These are phyloP conservation scores for Trichoderma afroharzianum DNA, from an alignment of 2,329 filamentous ascomycete species.

Conservation along the genomic window DNA sequence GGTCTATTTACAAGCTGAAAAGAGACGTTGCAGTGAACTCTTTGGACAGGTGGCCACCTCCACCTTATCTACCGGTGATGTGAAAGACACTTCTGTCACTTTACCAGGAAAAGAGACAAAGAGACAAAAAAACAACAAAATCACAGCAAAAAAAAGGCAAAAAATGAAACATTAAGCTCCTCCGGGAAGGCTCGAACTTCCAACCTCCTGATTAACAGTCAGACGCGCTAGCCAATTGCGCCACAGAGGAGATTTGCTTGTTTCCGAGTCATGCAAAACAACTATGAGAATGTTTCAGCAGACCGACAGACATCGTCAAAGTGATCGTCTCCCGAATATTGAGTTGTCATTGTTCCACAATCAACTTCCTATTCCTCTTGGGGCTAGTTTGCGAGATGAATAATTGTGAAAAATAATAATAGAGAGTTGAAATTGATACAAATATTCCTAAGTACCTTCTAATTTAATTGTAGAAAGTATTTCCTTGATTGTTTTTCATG, in stretches of 20 bases:
- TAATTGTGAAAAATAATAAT: background rate
- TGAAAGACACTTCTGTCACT: background rate
- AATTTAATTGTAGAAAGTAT: background rate
- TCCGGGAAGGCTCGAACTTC: conserved; percentile 21
- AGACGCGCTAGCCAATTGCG: conserved; percentile 56
- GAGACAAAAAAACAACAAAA: background rate
- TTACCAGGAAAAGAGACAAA: background rate
- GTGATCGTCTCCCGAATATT: background rate
- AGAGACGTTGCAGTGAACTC: background rate
- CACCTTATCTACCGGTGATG: too few relatives aligned
- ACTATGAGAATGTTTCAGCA: background rate
- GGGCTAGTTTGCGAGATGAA: background rate
- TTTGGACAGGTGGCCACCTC: too few relatives aligned
- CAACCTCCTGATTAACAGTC: conserved; percentile 46
- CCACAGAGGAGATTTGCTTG: conserved; percentile 35
- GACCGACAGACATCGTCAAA: background rate
- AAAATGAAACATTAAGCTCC: background rate
- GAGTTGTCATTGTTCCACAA: background rate
- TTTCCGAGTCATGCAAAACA: background rate
- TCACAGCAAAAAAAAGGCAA: background rate
- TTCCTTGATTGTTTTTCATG: background rate
- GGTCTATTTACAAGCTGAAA: background rate
- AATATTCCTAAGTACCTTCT: background rate
- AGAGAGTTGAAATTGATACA: background rate
- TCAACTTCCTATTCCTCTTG: background rate